Conservation (phyloP, 805 yeast species). For the Pichia eremophila region DNA sequence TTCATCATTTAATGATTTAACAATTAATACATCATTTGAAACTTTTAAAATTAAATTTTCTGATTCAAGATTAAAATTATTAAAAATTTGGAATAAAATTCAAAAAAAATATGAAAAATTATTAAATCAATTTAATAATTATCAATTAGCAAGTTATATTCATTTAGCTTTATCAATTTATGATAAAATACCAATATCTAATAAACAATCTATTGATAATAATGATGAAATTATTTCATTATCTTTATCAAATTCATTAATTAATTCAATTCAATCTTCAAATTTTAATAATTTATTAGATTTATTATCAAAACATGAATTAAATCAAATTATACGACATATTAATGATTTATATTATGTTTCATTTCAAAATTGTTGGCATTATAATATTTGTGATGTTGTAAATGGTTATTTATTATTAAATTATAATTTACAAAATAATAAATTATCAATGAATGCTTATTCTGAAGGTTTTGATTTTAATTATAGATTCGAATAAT, state of each 20-base stretch:
- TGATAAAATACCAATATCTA: constrained; percentile 50
- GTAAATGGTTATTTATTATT: constrained; percentile 40
- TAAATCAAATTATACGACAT: constrained; percentile 34
- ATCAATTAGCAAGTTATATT: constrained; percentile 36
- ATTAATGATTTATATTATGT: constrained; percentile 53
- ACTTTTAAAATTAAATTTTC: constrained; percentile 54
- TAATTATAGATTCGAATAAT: background rate
- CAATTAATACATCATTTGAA: constrained; percentile 55
- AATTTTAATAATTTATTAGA: constrained; percentile 36
- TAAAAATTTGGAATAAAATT: constrained; percentile 55
- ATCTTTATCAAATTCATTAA: constrained; percentile 16
- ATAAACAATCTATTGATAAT: no score
- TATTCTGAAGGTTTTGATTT: constrained; percentile 58
- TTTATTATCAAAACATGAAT: constrained; percentile 30
- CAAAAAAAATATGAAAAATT: constrained; percentile 40
- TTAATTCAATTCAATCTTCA: constrained; percentile 14
- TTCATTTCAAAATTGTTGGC: constrained; percentile 70
- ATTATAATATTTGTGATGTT: constrained; percentile 61
- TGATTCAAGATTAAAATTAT: constrained; percentile 50
- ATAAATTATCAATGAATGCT: constrained; percentile 40
- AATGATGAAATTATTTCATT: constrained; percentile 25
- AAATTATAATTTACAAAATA: background rate
- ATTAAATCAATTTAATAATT: constrained; percentile 31
- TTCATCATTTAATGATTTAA: constrained; percentile 58
- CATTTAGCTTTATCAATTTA: constrained; percentile 51